Conservation (phyloP, 2,329 filamentous ascomycete species). For the Orbilia oligospora region DNA sequence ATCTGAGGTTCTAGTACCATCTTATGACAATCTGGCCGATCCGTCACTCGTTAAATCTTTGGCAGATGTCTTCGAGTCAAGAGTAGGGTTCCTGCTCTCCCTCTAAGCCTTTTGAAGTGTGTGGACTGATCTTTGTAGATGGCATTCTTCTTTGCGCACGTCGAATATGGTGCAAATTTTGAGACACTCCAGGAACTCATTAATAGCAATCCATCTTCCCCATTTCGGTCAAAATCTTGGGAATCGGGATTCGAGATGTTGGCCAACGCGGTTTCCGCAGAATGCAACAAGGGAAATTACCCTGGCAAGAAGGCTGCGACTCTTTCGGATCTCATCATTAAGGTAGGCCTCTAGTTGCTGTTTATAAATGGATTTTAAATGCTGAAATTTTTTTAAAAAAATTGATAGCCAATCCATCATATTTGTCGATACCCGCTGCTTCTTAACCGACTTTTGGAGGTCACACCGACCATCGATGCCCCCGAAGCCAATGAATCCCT, state of each 20-base stretch:
- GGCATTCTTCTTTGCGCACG: constrained; percentile 53
- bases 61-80: constrained; percentile 54
- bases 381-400: too few species aligned
- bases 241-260: constrained; percentile 60
- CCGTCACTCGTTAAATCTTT: constrained; percentile 59
- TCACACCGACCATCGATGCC: constrained; percentile 53
- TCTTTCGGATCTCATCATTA: constrained; percentile 56
- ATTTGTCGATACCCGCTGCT: constrained; percentile 58
- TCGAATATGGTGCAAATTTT: constrained; percentile 57
- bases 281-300: constrained; percentile 55
- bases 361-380: neutral
- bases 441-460: constrained; percentile 49
- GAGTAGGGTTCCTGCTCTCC: constrained; percentile 24
- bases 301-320: constrained; percentile 57
- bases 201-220: constrained; percentile 35
- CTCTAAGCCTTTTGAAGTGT: neutral
- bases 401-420: constrained; percentile 55
- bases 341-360: constrained; percentile 18
- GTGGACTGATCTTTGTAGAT: constrained; percentile 26
- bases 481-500: constrained; percentile 55
- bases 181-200: constrained; percentile 48
- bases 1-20: constrained; percentile 35
- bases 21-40: constrained; percentile 56
- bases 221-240: constrained; percentile 42
- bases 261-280: constrained; percentile 55